Conservation (phyloP, 106 monocot species). For the Iris macrosiphon region DNA sequence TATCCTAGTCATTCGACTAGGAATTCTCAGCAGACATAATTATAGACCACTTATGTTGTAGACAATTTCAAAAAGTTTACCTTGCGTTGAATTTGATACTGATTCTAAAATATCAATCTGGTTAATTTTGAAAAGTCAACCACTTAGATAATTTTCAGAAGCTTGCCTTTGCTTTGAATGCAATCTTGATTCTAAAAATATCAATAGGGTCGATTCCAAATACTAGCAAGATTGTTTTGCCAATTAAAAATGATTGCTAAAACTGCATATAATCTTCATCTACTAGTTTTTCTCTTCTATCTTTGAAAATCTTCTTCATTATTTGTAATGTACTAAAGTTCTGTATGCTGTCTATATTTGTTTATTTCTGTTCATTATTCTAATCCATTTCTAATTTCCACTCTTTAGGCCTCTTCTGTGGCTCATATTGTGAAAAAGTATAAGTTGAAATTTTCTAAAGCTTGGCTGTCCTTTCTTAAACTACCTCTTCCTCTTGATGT, state of each 20-base stretch:
- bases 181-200: too few relatives aligned
- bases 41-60: too few relatives aligned
- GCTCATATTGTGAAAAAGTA: slow-evolving; percentile 47
- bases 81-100: too few relatives aligned
- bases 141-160: too few relatives aligned
- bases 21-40: too few relatives aligned
- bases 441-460: slow-evolving; percentile 69
- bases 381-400: neutral
- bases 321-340: neutral
- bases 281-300: neutral
- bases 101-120: too few relatives aligned
- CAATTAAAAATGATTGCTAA: neutral
- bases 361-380: neutral
- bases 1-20: too few relatives aligned
- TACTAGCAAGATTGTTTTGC: neutral
- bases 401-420: neutral
- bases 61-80: too few relatives aligned
- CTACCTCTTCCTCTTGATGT: slow-evolving; percentile 72
- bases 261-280: neutral
- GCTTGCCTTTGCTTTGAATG: too few relatives aligned
- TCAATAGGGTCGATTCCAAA: too few relatives aligned
- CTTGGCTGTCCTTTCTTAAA: slow-evolving; percentile 89
- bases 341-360: too few relatives aligned
- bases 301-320: neutral
- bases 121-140: too few relatives aligned